phyloP scores from a whole-genome alignment of 2,329 filamentous ascomycete genomes.

The Alternaria sp. region DNA sequence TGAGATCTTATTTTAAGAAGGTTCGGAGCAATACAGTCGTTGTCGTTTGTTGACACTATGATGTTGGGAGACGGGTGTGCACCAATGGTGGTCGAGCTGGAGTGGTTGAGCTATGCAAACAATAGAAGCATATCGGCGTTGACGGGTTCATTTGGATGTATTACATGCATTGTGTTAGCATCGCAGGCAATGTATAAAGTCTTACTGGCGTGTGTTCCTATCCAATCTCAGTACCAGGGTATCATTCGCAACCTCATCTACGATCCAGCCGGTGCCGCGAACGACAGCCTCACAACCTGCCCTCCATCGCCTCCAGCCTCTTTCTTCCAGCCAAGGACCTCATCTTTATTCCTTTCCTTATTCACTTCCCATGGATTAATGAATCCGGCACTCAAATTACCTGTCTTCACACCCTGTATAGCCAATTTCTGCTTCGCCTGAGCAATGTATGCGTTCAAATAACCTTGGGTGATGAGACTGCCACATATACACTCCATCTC shows the following conservation, averaged over 20 bases:
- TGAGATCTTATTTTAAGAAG: neutral
- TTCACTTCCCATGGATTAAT: slow-evolving; percentile 77
- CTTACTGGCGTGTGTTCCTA: neutral
- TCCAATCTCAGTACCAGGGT: slow-evolving; percentile 8
- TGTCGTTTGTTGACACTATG: slow-evolving; percentile 1
- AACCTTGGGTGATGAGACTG: slow-evolving; percentile 78
- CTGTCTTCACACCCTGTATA: slow-evolving; percentile 74
- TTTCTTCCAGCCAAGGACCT: slow-evolving; percentile 79
- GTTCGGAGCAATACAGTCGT: neutral
- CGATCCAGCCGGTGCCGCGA: slow-evolving; percentile 59
- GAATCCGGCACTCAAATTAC: slow-evolving; percentile 74
- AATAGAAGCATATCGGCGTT: neutral
- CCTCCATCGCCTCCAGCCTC: slow-evolving; percentile 50
- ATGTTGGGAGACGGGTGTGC: neutral
- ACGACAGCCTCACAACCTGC: slow-evolving; percentile 65
- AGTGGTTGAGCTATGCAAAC: neutral
- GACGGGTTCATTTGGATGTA: neutral
- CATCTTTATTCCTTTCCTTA: slow-evolving; percentile 65
- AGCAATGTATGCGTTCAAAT: slow-evolving; percentile 84
- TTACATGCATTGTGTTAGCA: neutral
- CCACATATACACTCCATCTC: slow-evolving; percentile 82
- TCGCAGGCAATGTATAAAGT: neutral
- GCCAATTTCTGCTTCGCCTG: slow-evolving; percentile 80
- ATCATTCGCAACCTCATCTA: slow-evolving; percentile 23
- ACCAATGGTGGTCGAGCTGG: neutral